Base-by-base conservation (phyloP, 805 yeast genomes). In the Lipomyces yamanashiensis region DNA sequence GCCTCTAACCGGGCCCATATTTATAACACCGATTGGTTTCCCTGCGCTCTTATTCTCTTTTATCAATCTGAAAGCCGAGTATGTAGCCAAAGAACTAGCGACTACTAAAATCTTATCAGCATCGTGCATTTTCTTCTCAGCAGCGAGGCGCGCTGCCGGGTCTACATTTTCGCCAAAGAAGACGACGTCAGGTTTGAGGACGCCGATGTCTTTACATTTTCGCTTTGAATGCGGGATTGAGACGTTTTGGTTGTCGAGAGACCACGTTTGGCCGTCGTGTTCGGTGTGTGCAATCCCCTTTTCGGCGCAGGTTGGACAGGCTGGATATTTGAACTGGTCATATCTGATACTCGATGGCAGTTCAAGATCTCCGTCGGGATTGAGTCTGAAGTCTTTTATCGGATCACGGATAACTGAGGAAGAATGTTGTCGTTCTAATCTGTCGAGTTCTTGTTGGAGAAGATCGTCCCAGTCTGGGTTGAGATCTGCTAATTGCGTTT, bases 81-180 rank as follows among this genome's bases (percentile, higher is more conserved):
- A 71, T 1, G 74, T 71, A 8, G 74, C 70, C 21, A 71, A 33
- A 1, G 74, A 71, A 33, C 71, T 67, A 1, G 71, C 73, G 34
- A 69, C 52, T 19, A 72, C 69, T 34, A 71, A 49, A 33, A 71
- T 43, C 41, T 61, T 61, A 34, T 69, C 71, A 13, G 73, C 64
- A 13, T 56, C 48, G 12, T 41, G 45, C 39, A 71, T 21, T 33
- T 58, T 53, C 6, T 48, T 44, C 45, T 68, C 68, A 2, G 73
- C 74, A 7, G 57, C 65, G 17, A 2, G 15, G 33, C 66, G 59
- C 7, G 55, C 59, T 1, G 41, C 59, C n/a, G 53, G 67, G 19
- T 61, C 62, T 7, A 71, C 72, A n/a, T 66, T 58, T 51, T 72
- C 74, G 5, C 74, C 74, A 57, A 71, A 71, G 52, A 71, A 71